Base-by-base conservation (phyloP, 2,329 filamentous ascomycete genomes). In the Bimuria novae-zelandiae region DNA sequence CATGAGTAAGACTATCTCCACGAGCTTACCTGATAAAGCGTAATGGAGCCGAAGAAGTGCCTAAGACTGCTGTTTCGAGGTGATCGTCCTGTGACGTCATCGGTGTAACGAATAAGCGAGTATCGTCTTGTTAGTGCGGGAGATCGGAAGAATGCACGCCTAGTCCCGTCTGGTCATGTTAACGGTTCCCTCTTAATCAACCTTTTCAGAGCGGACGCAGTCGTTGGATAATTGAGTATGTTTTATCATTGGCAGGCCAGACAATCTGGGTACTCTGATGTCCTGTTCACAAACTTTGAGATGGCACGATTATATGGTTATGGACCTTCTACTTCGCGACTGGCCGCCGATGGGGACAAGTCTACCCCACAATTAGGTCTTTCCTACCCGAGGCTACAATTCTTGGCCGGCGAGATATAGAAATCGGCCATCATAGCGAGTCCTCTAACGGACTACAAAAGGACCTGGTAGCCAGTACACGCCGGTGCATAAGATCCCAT, bases 281-380 rank as follows among this genome's bases (percentile, higher is more conserved):
- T n/a, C n/a, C n/a, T n/a, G n/a, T n/a, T n/a, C n/a, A n/a, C n/a
- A n/a, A n/a, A n/a, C n/a, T n/a, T n/a, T n/a, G n/a, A n/a, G n/a
- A n/a, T n/a, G n/a, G n/a, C n/a, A n/a, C n/a, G n/a, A n/a, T n/a
- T n/a, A n/a, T n/a, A n/a, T n/a, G n/a, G n/a, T n/a, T n/a, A n/a
- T n/a, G n/a, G n/a, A n/a, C n/a, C n/a, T n/a, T n/a, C n/a, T n/a
- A n/a, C n/a, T n/a, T n/a, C n/a, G n/a, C n/a, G n/a, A n/a, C n/a
- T n/a, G n/a, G n/a, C n/a, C n/a, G n/a, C 37, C 22, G 19, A 42
- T 21, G 27, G 16, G 25, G 17, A 16, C 25, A 30, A 12, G 6
- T 12, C 16, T 32, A 43, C 42, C 17, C 42, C 42, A 44, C 42
- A 45, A 44, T n/a, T 35, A 19, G 29, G 12, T 27, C n/a, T 45